Evolutionary conservation across 2,329 filamentous ascomycete species (phyloP).

Genomic region (Aspergillus sp.): DNA sequence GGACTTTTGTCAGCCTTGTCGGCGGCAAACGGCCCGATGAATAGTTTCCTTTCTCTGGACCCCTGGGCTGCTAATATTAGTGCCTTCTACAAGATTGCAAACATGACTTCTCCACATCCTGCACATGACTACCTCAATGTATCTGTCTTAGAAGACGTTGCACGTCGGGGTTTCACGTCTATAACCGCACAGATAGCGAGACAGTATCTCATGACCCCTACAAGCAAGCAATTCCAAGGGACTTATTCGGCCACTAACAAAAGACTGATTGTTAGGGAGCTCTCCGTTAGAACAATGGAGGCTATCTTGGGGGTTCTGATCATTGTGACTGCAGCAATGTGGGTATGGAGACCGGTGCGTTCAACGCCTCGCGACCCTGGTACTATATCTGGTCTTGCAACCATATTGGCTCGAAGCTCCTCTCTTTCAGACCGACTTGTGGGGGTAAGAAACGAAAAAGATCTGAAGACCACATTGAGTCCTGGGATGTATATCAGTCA

Average conservation of each 20-base stretch:
- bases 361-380: slow-evolving; percentile 6
- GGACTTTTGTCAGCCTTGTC: not conserved
- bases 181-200: slow-evolving; percentile 3
- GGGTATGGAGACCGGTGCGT: slow-evolving; percentile 1
- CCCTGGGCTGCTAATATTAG: not conserved
- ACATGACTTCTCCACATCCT: slow-evolving; percentile 1
- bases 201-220: not conserved
- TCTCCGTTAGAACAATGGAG: slow-evolving; percentile 5
- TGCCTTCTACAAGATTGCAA: slow-evolving; percentile 2
- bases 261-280: slow-evolving; percentile 2
- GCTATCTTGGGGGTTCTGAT: slow-evolving; percentile 1
- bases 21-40: not conserved
- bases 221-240: not conserved
- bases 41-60: not conserved
- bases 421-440: not conserved
- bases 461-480: not conserved
- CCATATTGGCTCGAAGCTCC: slow-evolving; percentile 1
- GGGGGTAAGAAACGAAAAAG: slow-evolving; percentile 1
- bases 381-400: slow-evolving; percentile 4
- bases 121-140: not conserved
- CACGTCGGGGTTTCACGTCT: not conserved
- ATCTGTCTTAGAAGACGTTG: not conserved
- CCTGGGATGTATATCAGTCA: not conserved
- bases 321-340: slow-evolving; percentile 1
- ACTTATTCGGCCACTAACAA: not conserved